phyloP scores from a whole-genome alignment of 2,329 filamentous ascomycete species.

The Alternaria arborescens region DNA sequence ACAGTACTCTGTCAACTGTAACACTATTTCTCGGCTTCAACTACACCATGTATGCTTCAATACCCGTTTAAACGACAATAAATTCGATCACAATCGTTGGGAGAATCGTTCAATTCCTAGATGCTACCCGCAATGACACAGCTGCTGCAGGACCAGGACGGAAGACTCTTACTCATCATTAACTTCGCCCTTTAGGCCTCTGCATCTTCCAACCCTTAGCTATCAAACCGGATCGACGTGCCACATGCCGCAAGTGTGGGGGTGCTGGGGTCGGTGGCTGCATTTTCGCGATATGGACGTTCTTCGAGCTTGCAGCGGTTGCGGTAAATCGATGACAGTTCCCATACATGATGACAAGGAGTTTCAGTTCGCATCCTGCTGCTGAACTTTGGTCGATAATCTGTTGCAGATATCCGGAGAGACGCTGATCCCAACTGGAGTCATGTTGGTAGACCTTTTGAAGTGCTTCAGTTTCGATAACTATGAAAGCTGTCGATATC shows the following conservation, averaged over 20 bases:
- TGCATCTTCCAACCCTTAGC: neutral
- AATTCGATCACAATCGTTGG: no score
- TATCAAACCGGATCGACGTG: neutral
- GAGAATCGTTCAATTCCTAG: neutral
- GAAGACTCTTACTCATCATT: no score
- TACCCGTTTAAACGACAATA: neutral
- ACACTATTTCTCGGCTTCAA: no score
- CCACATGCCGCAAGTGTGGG: neutral
- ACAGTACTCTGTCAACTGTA: no score
- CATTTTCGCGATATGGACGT: neutral
- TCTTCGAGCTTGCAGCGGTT: neutral
- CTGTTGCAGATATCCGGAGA: no score
- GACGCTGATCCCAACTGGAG: no score
- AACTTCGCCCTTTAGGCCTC: neutral
- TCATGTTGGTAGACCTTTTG: no score
- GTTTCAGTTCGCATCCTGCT: neutral
- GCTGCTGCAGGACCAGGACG: neutral
- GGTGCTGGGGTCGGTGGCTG: neutral
- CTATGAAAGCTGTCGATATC: neutral
- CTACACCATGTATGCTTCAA: neutral
- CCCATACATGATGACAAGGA: neutral
- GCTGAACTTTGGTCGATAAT: neutral
- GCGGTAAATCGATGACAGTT: neutral
- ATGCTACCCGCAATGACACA: neutral
- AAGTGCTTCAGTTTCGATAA: neutral